Evolutionary conservation across 495 filamentous ascomycete species (phyloP), one percentile per base, ranked within the genome.

Genomic region (Acidiella bohemica): DNA sequence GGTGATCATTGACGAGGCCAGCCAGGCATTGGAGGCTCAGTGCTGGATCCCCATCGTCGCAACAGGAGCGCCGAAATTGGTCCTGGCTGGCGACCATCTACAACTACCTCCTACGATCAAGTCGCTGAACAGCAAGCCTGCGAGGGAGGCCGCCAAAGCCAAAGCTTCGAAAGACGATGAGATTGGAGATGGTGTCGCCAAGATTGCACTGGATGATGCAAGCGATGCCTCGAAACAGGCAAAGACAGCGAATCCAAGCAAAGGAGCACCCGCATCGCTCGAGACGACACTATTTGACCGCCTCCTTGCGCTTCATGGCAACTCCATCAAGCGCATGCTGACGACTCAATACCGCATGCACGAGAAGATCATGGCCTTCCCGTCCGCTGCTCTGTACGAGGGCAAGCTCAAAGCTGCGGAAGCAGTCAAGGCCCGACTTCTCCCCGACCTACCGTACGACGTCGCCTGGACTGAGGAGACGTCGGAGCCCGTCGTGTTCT

Each of bases 301-400:
- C 18, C 66, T 99, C 14, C 68, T 99, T 14, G 67, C 66, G 5
- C 64, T 95, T 2, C 83, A 99, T 54, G 92, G 90, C 1, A 59
- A 76, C 2, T 65, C 61, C 0, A 83, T 99, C 59, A 99, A 96
- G 64, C 67, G 80, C 18, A 90, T 95, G 79, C 70, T 96, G 9
- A 95, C 83, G n/a, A 93, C 83, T 2, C 90, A 99, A 63, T 99
- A 99, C 59, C 82, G 90, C 7, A 99, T 99, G 90, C 88, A 99
- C 59, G 78, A 84, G 53, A 70, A 67, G 35, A 96, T 99, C 54
- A 96, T 95, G 90, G 66, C 71, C 26, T 96, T 95, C 57, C 88
- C 92, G 0, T 95, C 88, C 0, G 67, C 77, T 36, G 79, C 85
- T 57, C 70, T 99, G 16, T 99, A 99, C 65, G 80, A 84, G 30